Conservation (phyloP, 352 stramenopile species). For the Pythium brassicae region DNA sequence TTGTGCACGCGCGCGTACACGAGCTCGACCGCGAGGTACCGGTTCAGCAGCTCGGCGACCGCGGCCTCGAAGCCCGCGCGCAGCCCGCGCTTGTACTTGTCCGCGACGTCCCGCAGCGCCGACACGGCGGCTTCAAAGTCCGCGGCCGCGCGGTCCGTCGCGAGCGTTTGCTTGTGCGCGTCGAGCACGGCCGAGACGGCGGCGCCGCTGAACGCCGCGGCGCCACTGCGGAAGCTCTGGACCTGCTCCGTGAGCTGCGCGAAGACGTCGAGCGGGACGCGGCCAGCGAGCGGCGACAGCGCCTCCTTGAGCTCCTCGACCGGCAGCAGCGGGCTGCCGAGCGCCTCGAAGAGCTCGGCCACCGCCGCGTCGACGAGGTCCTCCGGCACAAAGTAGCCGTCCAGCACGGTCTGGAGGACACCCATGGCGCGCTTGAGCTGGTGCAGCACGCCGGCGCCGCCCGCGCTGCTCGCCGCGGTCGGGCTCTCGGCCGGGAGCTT, state of each 20-base stretch:
- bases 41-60: conserved; percentile 70
- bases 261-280: conserved; percentile 93
- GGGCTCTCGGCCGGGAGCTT: conserved; percentile 40
- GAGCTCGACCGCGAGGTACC: conserved; percentile 77
- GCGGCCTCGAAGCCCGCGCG: conserved; percentile 58
- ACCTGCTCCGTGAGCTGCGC: conserved; percentile 85
- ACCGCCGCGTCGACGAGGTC: conserved; percentile 86
- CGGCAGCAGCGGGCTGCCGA: conserved; percentile 71
- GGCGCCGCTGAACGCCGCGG: conserved; percentile 45
- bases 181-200: conserved; percentile 61
- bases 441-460: conserved; percentile 56
- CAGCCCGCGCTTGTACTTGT: conserved; percentile 78
- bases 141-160: conserved; percentile 41
- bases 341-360: conserved; percentile 75
- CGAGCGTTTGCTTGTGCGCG: conserved; percentile 52
- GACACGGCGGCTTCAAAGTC: conserved; percentile 74
- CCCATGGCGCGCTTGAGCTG: conserved; percentile 73
- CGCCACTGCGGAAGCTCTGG: conserved; percentile 55
- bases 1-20: conserved; percentile 76
- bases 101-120: conserved; percentile 62
- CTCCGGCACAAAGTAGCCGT: conserved; percentile 89
- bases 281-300: conserved; percentile 94
- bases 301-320: conserved; percentile 96
- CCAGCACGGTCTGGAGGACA: conserved; percentile 90
- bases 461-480: conserved; percentile 30